These are phyloP conservation scores for Phytopythium cucurbitacearum DNA, from an alignment of 352 stramenopile species.

Conservation along the genomic window DNA sequence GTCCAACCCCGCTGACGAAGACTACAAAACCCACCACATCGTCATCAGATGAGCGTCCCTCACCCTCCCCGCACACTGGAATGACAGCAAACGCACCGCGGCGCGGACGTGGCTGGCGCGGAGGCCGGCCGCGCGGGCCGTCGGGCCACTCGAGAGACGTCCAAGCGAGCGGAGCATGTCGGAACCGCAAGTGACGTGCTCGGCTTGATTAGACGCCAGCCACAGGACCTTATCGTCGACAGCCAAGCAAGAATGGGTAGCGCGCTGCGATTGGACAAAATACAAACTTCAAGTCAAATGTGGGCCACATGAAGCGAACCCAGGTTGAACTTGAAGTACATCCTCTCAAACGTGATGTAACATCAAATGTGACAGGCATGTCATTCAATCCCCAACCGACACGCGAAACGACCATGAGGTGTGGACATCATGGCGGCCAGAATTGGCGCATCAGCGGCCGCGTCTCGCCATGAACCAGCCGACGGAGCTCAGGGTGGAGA, in stretches of 20 bases:
- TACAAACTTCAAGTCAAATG: slow-evolving; percentile 24
- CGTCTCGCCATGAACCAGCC: slow-evolving; percentile 3
- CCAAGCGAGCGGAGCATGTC: slow-evolving; percentile 19
- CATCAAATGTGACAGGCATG: neutral
- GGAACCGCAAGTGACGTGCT: neutral
- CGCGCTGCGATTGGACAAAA: slow-evolving; percentile 9
- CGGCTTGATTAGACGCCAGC: slow-evolving; percentile 6
- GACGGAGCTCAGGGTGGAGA: neutral
- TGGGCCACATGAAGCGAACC: slow-evolving; percentile 8
- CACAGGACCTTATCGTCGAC: neutral
- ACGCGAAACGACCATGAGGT: neutral
- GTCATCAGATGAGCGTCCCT: neutral
- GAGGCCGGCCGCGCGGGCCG: slow-evolving; percentile 1
- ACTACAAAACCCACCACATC: neutral
- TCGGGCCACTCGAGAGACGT: slow-evolving; percentile 8
- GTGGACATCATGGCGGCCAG: neutral
- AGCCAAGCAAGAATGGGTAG: neutral
- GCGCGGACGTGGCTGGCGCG: slow-evolving; percentile 8
- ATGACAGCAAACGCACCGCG: slow-evolving; percentile 19
- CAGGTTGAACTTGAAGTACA: slow-evolving; percentile 20
- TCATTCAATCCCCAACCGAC: neutral
- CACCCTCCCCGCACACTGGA: neutral
- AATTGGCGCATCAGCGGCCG: neutral
- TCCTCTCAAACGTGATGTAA: neutral
- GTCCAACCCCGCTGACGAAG: slow-evolving; percentile 38